These are phyloP conservation scores for Didymella sp. DNA, from an alignment of 2,329 filamentous ascomycete species.

Conservation along the genomic window DNA sequence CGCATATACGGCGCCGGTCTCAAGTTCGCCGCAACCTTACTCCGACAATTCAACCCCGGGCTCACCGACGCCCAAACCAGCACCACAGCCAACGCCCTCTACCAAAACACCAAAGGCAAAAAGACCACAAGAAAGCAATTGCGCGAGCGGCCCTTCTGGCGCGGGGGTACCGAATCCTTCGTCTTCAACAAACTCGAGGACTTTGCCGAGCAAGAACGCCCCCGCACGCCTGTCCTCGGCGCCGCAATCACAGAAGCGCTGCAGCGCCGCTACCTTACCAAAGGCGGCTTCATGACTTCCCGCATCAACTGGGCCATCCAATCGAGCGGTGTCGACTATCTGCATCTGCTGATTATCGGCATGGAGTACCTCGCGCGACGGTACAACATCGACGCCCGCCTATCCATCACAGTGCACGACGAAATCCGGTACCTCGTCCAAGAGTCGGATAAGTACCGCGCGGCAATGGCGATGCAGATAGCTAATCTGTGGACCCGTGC, in stretches of 20 bases:
- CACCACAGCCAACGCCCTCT: conserved; percentile 78
- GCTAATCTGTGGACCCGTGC: conserved; percentile 96
- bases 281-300: conserved; percentile 91
- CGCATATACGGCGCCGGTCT: conserved; percentile 98
- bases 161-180: conserved; percentile 94
- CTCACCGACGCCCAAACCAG: conserved; percentile 81
- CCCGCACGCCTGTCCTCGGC: conserved; percentile 88
- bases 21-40: conserved; percentile 87
- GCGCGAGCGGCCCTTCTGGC: conserved; percentile 83
- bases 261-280: conserved; percentile 85
- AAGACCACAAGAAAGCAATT: conserved; percentile 79
- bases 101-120: conserved; percentile 86
- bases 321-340: conserved; percentile 94
- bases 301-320: conserved; percentile 99
- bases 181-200: conserved; percentile 99
- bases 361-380: conserved; percentile 93
- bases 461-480: conserved; percentile 91
- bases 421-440: conserved; percentile 94
- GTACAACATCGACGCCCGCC: conserved; percentile 82
- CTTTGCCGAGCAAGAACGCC: conserved; percentile 92
- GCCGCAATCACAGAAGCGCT: conserved; percentile 96
- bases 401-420: conserved; percentile 95
- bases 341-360: conserved; percentile 87
- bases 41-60: conserved; percentile 90
- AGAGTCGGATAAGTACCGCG: conserved; percentile 83